phyloP scores from a whole-genome alignment of 2,329 filamentous ascomycete genomes.

The Aspergillus tubingensis region DNA sequence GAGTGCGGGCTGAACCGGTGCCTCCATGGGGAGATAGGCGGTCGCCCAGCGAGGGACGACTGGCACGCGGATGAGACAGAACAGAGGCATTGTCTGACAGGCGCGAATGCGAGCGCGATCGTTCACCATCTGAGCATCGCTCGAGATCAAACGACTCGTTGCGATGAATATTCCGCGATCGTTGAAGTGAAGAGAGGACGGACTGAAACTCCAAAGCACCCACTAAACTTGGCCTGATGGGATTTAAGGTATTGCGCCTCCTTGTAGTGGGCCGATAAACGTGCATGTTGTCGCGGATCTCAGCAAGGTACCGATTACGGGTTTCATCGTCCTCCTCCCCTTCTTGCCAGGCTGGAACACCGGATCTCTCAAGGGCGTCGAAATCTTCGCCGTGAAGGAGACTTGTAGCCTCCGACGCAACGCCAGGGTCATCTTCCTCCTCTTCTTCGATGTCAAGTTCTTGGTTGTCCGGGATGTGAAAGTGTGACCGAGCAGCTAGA shows the following conservation, averaged over 20 bases:
- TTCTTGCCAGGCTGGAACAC: slow-evolving; percentile 48
- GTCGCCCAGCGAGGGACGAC: slow-evolving; percentile 25
- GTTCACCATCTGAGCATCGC: slow-evolving; percentile 67
- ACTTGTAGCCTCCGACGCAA: slow-evolving; percentile 48
- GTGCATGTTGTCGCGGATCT: slow-evolving; percentile 92
- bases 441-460: slow-evolving; percentile 60
- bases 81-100: slow-evolving; percentile 52
- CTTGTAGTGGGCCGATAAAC: slow-evolving; percentile 69
- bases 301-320: slow-evolving; percentile 66
- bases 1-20: slow-evolving; percentile 35
- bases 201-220: slow-evolving; percentile 93
- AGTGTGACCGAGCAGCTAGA: slow-evolving; percentile 72
- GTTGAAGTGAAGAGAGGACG: slow-evolving; percentile 81
- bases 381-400: slow-evolving; percentile 63
- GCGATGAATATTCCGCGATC: slow-evolving; percentile 71
- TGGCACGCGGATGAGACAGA: slow-evolving; percentile 47
- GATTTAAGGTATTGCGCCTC: slow-evolving; percentile 73
- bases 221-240: slow-evolving; percentile 88
- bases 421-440: slow-evolving; percentile 56
- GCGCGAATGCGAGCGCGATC: slow-evolving; percentile 41
- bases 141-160: slow-evolving; percentile 67
- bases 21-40: slow-evolving; percentile 29
- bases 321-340: slow-evolving; percentile 59
- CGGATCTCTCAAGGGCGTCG: slow-evolving; percentile 59
- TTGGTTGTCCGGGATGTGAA: slow-evolving; percentile 62